These are phyloP conservation scores for Salix purpurea DNA, from an alignment of 345 rosid species.

Conservation along the genomic window DNA sequence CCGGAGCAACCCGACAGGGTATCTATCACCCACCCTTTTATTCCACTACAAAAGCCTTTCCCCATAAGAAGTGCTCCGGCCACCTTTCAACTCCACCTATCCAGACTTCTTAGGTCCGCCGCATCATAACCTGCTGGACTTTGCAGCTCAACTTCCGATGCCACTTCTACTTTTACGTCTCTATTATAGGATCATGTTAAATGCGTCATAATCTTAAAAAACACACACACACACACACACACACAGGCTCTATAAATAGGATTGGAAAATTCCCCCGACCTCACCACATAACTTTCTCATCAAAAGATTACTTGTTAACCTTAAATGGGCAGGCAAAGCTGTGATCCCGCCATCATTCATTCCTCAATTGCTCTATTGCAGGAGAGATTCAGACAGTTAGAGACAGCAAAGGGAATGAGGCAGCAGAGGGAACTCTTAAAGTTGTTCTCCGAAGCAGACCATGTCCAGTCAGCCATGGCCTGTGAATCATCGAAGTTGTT, in stretches of 20 bases:
- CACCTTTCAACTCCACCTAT: conserved; percentile 14
- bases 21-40: conserved; percentile 16
- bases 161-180: conserved; percentile 14
- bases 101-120: conserved; percentile 9
- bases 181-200: not conserved
- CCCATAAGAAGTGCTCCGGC: conserved; percentile 10
- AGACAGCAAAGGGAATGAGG: conserved; percentile 55
- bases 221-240: not conserved
- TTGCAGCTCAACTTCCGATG: conserved; percentile 13
- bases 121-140: conserved; percentile 31
- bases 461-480: conserved; percentile 15
- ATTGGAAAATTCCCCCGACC: conserved; percentile 2
- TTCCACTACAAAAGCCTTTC: conserved; percentile 13
- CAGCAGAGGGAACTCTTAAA: conserved; percentile 40
- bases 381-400: conserved; percentile 58
- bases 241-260: conserved; percentile 20
- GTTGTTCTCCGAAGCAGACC: conserved; percentile 18
- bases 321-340: conserved; percentile 30
- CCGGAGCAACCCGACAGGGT: conserved; percentile 17
- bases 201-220: not conserved
- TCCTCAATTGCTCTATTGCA: conserved; percentile 66
- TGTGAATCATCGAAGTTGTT: conserved; percentile 14
- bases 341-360: conserved; percentile 13
- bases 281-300: not conserved
- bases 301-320: not conserved